phyloP scores from a whole-genome alignment of 768 basidiomycete genomes.

The Xerocomellus dryophilus region DNA sequence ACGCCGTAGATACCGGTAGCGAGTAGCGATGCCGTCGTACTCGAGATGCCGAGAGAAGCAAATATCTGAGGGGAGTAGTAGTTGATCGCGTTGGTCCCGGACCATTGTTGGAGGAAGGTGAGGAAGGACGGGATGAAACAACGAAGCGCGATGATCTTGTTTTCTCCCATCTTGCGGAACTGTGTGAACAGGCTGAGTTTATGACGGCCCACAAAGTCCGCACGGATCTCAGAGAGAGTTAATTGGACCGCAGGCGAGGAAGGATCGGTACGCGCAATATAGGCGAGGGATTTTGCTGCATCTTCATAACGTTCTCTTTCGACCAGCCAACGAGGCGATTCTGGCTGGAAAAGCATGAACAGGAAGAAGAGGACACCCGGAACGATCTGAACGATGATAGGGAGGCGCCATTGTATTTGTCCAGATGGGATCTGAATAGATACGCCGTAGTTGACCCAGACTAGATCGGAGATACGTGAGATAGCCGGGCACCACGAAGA shows the following conservation, averaged over 20 bases:
- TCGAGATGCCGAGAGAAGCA: conserved; percentile 33
- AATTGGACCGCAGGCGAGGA: conserved; percentile 28
- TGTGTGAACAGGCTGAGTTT: conserved; percentile 26
- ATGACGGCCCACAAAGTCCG: conserved; percentile 34
- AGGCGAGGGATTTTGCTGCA: conserved; percentile 32
- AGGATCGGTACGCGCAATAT: conserved; percentile 23
- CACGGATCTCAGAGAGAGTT: conserved; percentile 36
- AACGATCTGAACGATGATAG: conserved; percentile 39
- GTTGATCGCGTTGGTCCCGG: conserved; percentile 42
- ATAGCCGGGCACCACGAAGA: not conserved
- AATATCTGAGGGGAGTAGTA: conserved; percentile 41
- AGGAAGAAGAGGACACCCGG: conserved; percentile 37
- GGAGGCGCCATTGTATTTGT: conserved; percentile 37
- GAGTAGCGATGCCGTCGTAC: conserved; percentile 32
- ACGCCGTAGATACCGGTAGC: conserved; percentile 43
- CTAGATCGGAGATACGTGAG: conserved; percentile 15
- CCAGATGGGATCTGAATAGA: conserved; percentile 25
- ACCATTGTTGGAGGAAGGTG: conserved; percentile 39
- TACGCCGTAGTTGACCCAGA: conserved; percentile 38
- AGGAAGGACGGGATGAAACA: conserved; percentile 34
- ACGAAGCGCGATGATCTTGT: conserved; percentile 25
- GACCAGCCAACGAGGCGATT: conserved; percentile 43
- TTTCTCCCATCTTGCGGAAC: conserved; percentile 35
- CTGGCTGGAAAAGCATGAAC: conserved; percentile 38
- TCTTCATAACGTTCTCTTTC: conserved; percentile 35